These are phyloP conservation scores for Blastocystis sp. DNA, from an alignment of 352 stramenopile genomes.

Conservation along the genomic window DNA sequence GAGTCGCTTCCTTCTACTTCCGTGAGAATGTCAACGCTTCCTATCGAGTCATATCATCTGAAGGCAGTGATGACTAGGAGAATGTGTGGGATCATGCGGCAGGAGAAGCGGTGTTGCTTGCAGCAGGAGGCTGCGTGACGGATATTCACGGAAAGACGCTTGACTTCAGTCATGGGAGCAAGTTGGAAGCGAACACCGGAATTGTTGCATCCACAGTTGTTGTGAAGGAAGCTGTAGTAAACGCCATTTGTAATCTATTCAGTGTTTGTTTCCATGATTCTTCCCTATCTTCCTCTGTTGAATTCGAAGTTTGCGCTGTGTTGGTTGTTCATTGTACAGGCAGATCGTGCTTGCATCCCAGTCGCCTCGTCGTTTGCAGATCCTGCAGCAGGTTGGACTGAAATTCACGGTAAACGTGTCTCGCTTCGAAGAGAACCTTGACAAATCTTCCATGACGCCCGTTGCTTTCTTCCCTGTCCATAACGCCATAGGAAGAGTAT, in stretches of 20 bases:
- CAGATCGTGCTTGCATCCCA: slow-evolving; percentile 59
- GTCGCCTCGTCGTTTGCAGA: slow-evolving; percentile 54
- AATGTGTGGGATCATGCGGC: slow-evolving; percentile 79
- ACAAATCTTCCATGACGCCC: slow-evolving; percentile 51
- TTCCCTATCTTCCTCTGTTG: slow-evolving; percentile 38
- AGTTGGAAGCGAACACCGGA: slow-evolving; percentile 72
- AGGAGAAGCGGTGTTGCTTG: slow-evolving; percentile 74
- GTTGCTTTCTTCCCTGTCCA: background rate
- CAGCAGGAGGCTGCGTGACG: slow-evolving; percentile 78
- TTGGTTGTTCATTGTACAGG: background rate
- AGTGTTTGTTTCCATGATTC: slow-evolving; percentile 43
- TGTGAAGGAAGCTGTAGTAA: slow-evolving; percentile 72
- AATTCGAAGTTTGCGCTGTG: slow-evolving; percentile 33
- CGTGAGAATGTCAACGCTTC: background rate
- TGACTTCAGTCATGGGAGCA: slow-evolving; percentile 75
- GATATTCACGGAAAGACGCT: slow-evolving; percentile 82
- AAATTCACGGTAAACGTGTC: slow-evolving; percentile 49
- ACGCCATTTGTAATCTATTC: slow-evolving; percentile 57
- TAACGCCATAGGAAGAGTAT: slow-evolving; percentile 47
- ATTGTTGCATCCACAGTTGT: slow-evolving; percentile 72
- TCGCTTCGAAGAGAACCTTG: slow-evolving; percentile 68
- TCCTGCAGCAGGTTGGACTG: slow-evolving; percentile 67
- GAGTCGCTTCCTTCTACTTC: slow-evolving; percentile 41
- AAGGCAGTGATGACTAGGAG: slow-evolving; percentile 70
- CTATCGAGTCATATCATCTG: slow-evolving; percentile 12